Base-by-base conservation (phyloP, 108 stramenopile genomes). In the Stephanodiscus triporus region DNA sequence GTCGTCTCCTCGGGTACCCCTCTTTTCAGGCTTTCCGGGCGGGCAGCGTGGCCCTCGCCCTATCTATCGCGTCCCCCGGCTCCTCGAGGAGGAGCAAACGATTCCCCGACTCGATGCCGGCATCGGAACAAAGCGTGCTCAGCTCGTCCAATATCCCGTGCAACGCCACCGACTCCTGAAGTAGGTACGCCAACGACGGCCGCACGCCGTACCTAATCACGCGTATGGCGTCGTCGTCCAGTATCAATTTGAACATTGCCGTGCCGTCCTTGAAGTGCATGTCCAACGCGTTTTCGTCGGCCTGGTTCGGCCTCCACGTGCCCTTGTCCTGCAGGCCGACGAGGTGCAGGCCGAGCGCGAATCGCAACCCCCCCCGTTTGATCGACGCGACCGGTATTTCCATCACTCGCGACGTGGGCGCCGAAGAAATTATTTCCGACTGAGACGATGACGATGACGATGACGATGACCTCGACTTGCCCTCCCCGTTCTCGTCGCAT, bases 131-230 rank as follows among this genome's bases (percentile, higher is more conserved):
- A 58, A 89, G 68, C 8, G 56, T 63, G 10, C 79, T 45, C 34
- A 93, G 64, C 64, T 93, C 91, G 79, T 91, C 91, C 68, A 91
- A 68, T 16, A 91, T 23, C 9, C 76, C 70, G 63, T 91, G 91
- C 29, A 91, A 53, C 47, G 86, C 37, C 42, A 91, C 68, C 60
- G 85, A 86, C 76, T 91, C 91, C 54, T 91, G 88, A 19, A 91
- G 82, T 63, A 77, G 24, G 48, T 89, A 89, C 43, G 72, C 67
- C 50, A 91, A 60, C 9, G 86, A 87, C 10, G 92, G 89, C 9
- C 62, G 49, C 3, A 22, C 42, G 20, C 92, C 92, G 66, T 85
- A 62, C 40, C 92, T 78, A 45, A 70, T 54, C n/a, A 89, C 73
- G 27, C 56, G 10, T 43, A 93, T 81, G 17, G 59, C 43, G 10